Evolutionary conservation across 768 basidiomycete genomes (phyloP).

Genomic region (Russula dissimulans): DNA sequence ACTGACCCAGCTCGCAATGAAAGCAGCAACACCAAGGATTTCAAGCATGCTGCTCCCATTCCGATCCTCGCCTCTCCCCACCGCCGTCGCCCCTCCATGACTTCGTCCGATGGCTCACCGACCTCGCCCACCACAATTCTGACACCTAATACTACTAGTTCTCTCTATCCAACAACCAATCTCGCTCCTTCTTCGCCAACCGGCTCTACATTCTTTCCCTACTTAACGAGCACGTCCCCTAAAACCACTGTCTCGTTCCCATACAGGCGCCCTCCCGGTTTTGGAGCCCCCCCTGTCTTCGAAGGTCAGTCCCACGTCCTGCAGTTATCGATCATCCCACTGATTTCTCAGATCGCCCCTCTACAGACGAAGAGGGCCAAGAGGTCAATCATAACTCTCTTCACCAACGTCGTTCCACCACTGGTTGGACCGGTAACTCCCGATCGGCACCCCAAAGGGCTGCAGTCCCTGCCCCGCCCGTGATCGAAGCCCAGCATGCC

Average conservation of each 20-base stretch:
- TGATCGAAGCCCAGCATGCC: slow-evolving; percentile 40
- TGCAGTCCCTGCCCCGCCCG: slow-evolving; percentile 21
- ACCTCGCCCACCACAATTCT: slow-evolving; percentile 10
- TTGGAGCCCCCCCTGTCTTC: slow-evolving; percentile 15
- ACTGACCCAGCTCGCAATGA: neutral
- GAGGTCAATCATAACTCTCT: slow-evolving; percentile 7
- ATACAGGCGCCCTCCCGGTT: slow-evolving; percentile 5
- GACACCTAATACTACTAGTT: slow-evolving; percentile 4
- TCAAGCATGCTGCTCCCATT: slow-evolving; percentile 13
- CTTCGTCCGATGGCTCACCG: slow-evolving; percentile 15
- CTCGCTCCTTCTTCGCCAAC: slow-evolving; percentile 15
- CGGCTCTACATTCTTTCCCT: slow-evolving; percentile 16
- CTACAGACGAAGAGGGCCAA: slow-evolving; percentile 14
- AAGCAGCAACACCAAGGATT: neutral
- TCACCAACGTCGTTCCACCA: slow-evolving; percentile 47
- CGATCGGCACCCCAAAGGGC: slow-evolving; percentile 39
- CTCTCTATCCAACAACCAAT: slow-evolving; percentile 1
- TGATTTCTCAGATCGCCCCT: neutral
- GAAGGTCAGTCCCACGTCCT: slow-evolving; percentile 8
- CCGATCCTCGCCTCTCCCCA: slow-evolving; percentile 10
- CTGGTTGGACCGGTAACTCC: slow-evolving; percentile 36
- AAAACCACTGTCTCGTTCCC: slow-evolving; percentile 11
- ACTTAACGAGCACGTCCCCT: slow-evolving; percentile 16
- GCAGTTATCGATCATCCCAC: neutral
- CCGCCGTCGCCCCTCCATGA: slow-evolving; percentile 12